Evolutionary conservation across 2,329 filamentous ascomycete species (phyloP).

Genomic region (Cladobotryum mycophilum): DNA sequence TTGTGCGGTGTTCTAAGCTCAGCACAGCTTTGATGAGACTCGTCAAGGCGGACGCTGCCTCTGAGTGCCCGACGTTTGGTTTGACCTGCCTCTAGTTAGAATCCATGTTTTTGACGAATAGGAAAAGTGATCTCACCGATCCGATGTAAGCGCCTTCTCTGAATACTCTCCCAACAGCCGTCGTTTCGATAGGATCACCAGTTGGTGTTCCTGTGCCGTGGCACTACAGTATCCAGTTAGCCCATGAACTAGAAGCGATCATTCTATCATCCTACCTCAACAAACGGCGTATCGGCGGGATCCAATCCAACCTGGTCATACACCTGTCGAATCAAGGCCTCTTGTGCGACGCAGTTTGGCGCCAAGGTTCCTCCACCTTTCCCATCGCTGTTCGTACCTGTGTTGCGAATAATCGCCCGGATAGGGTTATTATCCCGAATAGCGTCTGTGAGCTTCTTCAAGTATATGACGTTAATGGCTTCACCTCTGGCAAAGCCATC

Average conservation of each 20-base stretch:
- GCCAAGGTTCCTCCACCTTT: conserved; percentile 33
- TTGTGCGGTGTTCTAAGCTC: too few relatives aligned
- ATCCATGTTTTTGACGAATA: too few relatives aligned
- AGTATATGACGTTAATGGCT: conserved; percentile 24
- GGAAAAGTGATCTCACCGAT: conserved; percentile 13
- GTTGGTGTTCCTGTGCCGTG: conserved; percentile 31
- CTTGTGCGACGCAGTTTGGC: conserved; percentile 28
- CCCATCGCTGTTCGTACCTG: conserved; percentile 32
- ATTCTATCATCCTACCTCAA: conserved; percentile 7
- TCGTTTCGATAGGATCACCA: conserved; percentile 35
- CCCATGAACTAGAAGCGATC: too few relatives aligned
- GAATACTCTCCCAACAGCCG: conserved; percentile 26
- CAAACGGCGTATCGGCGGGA: conserved; percentile 11
- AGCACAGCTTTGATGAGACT: too few relatives aligned
- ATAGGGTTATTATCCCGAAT: conserved; percentile 33
- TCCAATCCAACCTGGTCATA: conserved; percentile 21
- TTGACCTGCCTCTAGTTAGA: too few relatives aligned
- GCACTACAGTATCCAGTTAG: neutral
- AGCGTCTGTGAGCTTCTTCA: conserved; percentile 38
- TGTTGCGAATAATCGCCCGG: conserved; percentile 26
- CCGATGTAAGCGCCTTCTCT: conserved; percentile 16
- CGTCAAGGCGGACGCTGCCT: too few relatives aligned
- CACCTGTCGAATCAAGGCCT: conserved; percentile 21
- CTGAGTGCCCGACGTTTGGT: too few relatives aligned
- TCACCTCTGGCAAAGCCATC: conserved; percentile 41